Evolutionary conservation across 208 protist species (phyloP).

Genomic region (Balamuthia mandrillaris): DNA sequence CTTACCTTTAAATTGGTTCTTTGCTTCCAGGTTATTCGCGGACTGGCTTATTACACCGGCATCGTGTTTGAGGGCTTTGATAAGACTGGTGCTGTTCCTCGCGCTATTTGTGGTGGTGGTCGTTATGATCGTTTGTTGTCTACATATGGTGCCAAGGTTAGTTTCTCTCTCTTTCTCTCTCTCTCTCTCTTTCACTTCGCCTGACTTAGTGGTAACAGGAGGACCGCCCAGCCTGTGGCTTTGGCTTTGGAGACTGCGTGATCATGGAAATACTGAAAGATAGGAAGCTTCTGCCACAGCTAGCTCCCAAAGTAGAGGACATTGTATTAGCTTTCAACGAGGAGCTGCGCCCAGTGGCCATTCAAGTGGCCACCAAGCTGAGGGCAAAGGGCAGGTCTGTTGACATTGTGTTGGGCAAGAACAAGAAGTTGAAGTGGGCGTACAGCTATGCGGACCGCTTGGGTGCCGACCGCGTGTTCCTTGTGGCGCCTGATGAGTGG

Average conservation of each 20-base stretch:
- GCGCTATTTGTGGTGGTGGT: constrained; percentile 90
- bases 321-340: constrained; percentile 88
- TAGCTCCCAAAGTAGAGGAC: constrained; percentile 22
- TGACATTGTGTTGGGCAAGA: constrained; percentile 84
- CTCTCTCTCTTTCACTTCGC: background rate
- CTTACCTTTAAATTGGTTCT: background rate
- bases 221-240: constrained; percentile 85
- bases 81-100: constrained; percentile 80
- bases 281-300: constrained; percentile 76
- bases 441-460: constrained; percentile 92
- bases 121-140: constrained; percentile 90
- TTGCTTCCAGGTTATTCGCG: constrained; percentile 78
- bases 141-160: constrained; percentile 82
- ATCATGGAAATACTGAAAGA: constrained; percentile 88
- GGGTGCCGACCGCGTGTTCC: constrained; percentile 66
- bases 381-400: constrained; percentile 73
- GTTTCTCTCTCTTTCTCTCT: background rate
- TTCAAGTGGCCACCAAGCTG: constrained; percentile 71
- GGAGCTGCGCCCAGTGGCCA: constrained; percentile 79
- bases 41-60: constrained; percentile 92
- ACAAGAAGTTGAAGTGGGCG: constrained; percentile 82
- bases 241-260: constrained; percentile 93
- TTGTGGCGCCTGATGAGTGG: constrained; percentile 90
- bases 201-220: background rate
- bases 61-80: constrained; percentile 93